These are phyloP conservation scores for Schizosaccharomyces cryophilus DNA, from an alignment of 805 yeast genomes.

Conservation along the genomic window DNA sequence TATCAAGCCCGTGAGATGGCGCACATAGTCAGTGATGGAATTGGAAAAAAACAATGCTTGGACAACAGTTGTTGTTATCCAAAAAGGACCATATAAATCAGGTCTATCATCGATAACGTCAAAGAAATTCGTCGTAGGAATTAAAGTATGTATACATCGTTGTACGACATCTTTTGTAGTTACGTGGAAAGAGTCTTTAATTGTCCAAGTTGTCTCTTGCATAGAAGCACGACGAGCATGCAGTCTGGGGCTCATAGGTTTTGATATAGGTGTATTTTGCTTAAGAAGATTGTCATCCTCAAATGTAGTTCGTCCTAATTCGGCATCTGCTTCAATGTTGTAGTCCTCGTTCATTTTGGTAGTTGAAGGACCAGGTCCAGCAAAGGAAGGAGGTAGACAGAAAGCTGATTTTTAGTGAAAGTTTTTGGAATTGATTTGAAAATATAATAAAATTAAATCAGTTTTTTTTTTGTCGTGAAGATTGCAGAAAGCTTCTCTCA, in stretches of 20 bases:
- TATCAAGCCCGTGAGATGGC: slow-evolving; percentile 21
- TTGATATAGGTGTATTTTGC: neutral
- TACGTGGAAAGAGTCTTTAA: slow-evolving; percentile 32
- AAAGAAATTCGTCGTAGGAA: slow-evolving; percentile 22
- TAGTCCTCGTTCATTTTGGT: neutral
- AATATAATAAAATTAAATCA: too few relatives aligned
- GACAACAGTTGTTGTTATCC: slow-evolving; percentile 71
- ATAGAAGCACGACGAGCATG: slow-evolving; percentile 34
- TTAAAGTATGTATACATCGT: slow-evolving; percentile 30
- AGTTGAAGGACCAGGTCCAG: neutral
- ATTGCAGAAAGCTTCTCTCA: neutral
- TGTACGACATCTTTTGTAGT: slow-evolving; percentile 35
- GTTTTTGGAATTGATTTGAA: too few relatives aligned
- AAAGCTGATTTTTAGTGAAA: too few relatives aligned
- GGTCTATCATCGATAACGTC: slow-evolving; percentile 24
- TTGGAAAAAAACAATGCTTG: slow-evolving; percentile 51
- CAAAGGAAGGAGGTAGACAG: too few relatives aligned
- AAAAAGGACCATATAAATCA: slow-evolving; percentile 70
- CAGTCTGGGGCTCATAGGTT: slow-evolving; percentile 16
- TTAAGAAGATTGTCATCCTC: neutral
- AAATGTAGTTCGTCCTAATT: neutral
- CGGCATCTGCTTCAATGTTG: neutral
- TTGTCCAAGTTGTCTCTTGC: slow-evolving; percentile 12
- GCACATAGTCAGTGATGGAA: slow-evolving; percentile 40
- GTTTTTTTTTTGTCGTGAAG: neutral